Evolutionary conservation across 768 basidiomycete genomes (phyloP), one percentile per base, ranked within the genome.

Genomic region (Tubosaeta brunneosetosa): DNA sequence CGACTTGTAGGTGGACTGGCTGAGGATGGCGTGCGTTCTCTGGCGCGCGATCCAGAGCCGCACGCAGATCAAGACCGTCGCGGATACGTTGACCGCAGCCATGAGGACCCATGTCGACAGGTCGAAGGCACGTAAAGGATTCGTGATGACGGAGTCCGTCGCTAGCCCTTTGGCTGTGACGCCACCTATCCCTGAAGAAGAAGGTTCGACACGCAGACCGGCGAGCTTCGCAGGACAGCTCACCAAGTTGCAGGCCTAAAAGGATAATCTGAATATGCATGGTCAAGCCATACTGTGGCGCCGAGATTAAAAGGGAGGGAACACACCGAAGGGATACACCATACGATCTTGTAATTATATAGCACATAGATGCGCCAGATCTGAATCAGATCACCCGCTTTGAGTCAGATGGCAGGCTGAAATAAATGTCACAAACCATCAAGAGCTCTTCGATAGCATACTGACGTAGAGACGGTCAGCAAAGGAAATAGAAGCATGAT

Each of bases 341-440:
- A 27, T 38, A 19, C 47, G 37, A 66, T 25, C 27, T 49, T 51
- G 12, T 50, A 16, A 37, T 33, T 47, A 6, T 56, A 64, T 8
- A 65, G 4, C 1, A 64, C 11, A 42, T 42, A 64, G 10, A 64
- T 45, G 26, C 65, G 66, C 63, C 63, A 66, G 11, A 64, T 61
- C 63, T 61, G 33, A 22, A 34, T 29, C 9, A 10, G 7, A 22
- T 45, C 6, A 9, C 27, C 7, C 14, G 14, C n/a, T 2, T 32
- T 49, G 36, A 61, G 50, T 27, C 33, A 5, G 34, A 29, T 3
- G 5, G 12, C 1, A 26, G 6, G n/a, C 33, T 3, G 25, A 41
- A 17, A 44, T 19, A 6, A n/a, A 27, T 13, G 9, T 25, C 6
- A 60, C 61, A 0, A 5, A 66, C 63, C 47, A 65, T 25, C 10